Evolutionary conservation across 202 grass and related monocot species (phyloP).

Genomic region (Elaeis oleifera): DNA sequence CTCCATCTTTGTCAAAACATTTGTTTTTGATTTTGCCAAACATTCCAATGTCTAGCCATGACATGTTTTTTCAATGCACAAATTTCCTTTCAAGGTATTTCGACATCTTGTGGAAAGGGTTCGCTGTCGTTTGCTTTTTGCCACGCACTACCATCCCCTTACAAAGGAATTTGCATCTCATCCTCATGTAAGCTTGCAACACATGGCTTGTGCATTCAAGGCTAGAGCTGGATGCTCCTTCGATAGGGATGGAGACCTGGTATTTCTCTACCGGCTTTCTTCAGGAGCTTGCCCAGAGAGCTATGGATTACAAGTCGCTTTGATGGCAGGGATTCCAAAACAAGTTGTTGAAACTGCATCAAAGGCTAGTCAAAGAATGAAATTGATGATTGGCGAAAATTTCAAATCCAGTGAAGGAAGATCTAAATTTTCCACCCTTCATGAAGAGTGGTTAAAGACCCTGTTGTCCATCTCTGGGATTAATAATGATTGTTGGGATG

Average conservation of each 20-base stretch:
- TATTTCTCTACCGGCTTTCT: constrained; percentile 74
- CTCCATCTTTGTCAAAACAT: background rate
- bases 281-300: constrained; percentile 70
- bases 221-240: constrained; percentile 21
- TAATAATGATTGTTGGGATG: constrained; percentile 32
- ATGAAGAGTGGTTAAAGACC: constrained; percentile 73
- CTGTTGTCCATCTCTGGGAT: constrained; percentile 27
- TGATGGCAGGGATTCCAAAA: constrained; percentile 67
- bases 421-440: constrained; percentile 68
- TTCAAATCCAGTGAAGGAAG: constrained; percentile 71
- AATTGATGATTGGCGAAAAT: constrained; percentile 40
- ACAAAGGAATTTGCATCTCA: constrained; percentile 88
- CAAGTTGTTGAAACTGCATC: constrained; percentile 47
- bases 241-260: constrained; percentile 33
- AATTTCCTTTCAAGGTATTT: constrained; percentile 44
- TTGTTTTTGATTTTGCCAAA: no score
- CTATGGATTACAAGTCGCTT: constrained; percentile 82
- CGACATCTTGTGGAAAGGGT: constrained; percentile 75
- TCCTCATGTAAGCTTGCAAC: constrained; percentile 70
- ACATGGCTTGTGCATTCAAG: constrained; percentile 77
- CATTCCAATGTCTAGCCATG: no score
- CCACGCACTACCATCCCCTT: constrained; percentile 84
- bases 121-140: constrained; percentile 73
- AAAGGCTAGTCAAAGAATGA: constrained; percentile 51
- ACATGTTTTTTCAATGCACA: no score